Conservation (phyloP, 176 grass and related monocot genomes). For the Secale cereale region DNA sequence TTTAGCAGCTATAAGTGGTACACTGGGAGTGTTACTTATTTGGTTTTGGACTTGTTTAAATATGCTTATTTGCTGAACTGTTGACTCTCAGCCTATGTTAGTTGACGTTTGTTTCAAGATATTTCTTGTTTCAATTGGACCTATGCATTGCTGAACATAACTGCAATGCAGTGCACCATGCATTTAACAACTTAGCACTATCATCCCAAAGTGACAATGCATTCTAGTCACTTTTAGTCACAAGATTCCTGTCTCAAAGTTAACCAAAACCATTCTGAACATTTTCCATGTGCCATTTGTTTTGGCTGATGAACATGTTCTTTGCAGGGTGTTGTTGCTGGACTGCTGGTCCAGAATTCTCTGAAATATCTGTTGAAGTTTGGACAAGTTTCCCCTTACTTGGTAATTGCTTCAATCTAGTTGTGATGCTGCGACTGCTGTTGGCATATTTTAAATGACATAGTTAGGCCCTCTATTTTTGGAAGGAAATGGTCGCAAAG, state of each 20-base stretch:
- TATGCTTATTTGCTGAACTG: neutral
- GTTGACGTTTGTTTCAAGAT: neutral
- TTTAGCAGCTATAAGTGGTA: neutral
- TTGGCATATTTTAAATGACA: neutral
- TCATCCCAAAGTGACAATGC: neutral
- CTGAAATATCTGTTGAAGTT: constrained; percentile 96
- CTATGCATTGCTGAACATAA: neutral
- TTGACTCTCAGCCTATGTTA: neutral
- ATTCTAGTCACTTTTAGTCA: neutral
- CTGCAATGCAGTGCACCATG: neutral
- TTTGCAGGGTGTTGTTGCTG: constrained; percentile 91
- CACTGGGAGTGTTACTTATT: neutral
- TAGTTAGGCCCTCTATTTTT: neutral
- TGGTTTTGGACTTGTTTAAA: neutral
- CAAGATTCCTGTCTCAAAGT: constrained; percentile 18
- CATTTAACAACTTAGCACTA: neutral
- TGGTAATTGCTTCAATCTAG: constrained; percentile 56
- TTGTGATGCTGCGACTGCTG: neutral
- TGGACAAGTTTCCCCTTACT: constrained; percentile 92
- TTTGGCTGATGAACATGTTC: constrained; percentile 13
- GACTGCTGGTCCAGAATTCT: constrained; percentile 89
- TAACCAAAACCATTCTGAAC: neutral
- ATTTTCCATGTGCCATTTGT: neutral
- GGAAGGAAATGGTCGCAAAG: neutral
- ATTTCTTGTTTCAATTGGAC: neutral